Conservation (phyloP, 2,329 filamentous ascomycete genomes). For the Beauveria asiatica region DNA sequence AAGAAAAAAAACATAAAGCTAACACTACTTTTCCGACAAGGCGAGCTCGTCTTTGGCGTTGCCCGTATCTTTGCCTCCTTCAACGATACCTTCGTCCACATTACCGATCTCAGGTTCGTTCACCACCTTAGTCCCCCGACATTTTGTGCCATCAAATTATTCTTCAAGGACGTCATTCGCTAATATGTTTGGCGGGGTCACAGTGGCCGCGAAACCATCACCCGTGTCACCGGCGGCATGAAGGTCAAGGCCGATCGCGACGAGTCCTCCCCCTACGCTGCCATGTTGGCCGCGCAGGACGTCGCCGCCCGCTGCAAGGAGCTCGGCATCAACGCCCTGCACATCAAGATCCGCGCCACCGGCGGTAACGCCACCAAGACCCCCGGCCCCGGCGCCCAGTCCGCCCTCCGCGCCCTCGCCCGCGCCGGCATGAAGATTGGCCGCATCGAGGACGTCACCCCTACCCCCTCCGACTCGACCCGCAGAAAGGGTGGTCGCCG, state of each 20-base stretch:
- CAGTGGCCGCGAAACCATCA: slow-evolving; percentile 99
- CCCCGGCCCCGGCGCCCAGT: slow-evolving; percentile 97
- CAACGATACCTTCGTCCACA: slow-evolving; percentile 94
- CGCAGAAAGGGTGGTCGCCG: slow-evolving; percentile 99
- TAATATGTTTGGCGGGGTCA: slow-evolving; percentile 21
- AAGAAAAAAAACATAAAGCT: too few species aligned
- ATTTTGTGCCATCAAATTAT: too few species aligned
- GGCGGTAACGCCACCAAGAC: slow-evolving; percentile 99
- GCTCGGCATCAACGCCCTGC: slow-evolving; percentile 76
- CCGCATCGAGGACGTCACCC: slow-evolving; percentile 98
- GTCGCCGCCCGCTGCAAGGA: slow-evolving; percentile 78
- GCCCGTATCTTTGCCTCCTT: slow-evolving; percentile 93
- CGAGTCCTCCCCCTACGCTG: slow-evolving; percentile 98
- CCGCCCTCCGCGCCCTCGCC: slow-evolving; percentile 94
- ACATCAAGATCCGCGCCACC: slow-evolving; percentile 99
- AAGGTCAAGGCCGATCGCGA: slow-evolving; percentile 99
- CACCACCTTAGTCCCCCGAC: too few species aligned
- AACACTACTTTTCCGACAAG: slow-evolving; percentile 36
- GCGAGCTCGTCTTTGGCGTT: slow-evolving; percentile 96
- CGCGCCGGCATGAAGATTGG: slow-evolving; percentile 99
- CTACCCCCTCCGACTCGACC: slow-evolving; percentile 97
- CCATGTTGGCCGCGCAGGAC: slow-evolving; percentile 99
- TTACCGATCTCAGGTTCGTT: slow-evolving; percentile 93
- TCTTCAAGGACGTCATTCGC: slow-evolving; percentile 11
- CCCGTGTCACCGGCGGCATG: slow-evolving; percentile 99